Percentiles rank a stretch among this genome's conserved stretches.
Conservation (phyloP, 257 asterid genomes). For the Solanum rostratum region DNA sequence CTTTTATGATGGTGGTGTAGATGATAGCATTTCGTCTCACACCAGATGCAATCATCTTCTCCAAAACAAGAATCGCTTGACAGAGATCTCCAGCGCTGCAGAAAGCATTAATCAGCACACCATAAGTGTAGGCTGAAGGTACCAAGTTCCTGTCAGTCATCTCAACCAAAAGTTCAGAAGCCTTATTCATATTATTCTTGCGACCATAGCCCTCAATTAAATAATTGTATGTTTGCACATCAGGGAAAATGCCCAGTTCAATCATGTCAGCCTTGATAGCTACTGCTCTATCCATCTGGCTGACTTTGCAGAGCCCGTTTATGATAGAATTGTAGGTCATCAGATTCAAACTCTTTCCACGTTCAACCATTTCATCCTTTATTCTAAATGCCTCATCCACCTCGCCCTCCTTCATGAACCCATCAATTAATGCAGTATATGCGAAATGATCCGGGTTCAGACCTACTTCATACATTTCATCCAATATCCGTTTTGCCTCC, state of each 20-base stretch:
- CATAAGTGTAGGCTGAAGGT: conserved; percentile 52
- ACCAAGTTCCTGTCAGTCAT: conserved; percentile 59
- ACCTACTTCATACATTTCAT: conserved; percentile 55
- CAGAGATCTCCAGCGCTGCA: conserved; percentile 44
- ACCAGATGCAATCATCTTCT: conserved; percentile 42
- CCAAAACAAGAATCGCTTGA: conserved; percentile 42
- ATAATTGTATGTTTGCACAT: conserved; percentile 50
- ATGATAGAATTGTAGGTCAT: conserved; percentile 54
- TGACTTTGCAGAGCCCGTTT: conserved; percentile 49
- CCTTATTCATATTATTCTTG: conserved; percentile 39
- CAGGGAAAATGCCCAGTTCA: conserved; percentile 42
- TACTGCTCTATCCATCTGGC: conserved; percentile 52
- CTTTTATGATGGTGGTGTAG: conserved; percentile 45
- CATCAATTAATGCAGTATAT: conserved; percentile 55
- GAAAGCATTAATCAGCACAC: conserved; percentile 46
- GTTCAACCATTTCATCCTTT: conserved; percentile 51
- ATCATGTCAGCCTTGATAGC: conserved; percentile 54
- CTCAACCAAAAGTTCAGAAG: conserved; percentile 46
- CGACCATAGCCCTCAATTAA: conserved; percentile 54
- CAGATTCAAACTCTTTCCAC: conserved; percentile 47
- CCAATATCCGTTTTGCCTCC: conserved; percentile 53
- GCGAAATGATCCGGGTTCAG: conserved; percentile 46
- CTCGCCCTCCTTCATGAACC: conserved; percentile 66
- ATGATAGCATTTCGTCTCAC: conserved; percentile 46
- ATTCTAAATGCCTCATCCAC: conserved; percentile 48